Percentiles rank a stretch among this genome's conserved stretches.
These are phyloP conservation scores for Royoungia palumana DNA, from an alignment of 768 basidiomycete species.

Conservation along the genomic window DNA sequence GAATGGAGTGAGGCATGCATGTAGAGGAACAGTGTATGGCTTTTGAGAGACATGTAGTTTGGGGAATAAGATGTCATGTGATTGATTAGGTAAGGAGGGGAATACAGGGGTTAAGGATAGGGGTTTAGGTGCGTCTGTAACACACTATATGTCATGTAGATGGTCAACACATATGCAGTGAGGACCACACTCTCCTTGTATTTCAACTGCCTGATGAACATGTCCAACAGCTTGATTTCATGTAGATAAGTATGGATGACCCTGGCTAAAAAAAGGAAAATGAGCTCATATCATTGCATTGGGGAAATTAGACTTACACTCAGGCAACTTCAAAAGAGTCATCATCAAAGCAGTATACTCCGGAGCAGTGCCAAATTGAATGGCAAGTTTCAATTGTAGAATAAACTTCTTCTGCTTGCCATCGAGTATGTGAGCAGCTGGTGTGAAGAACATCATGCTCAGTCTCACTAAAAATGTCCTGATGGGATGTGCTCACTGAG, in stretches of 20 bases:
- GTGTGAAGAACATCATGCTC: background rate
- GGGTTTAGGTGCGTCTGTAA: no score
- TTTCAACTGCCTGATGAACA: slow-evolving; percentile 16
- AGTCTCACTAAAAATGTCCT: background rate
- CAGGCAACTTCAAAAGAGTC: slow-evolving; percentile 14
- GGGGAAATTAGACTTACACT: slow-evolving; percentile 5
- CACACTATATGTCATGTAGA: slow-evolving; percentile 15
- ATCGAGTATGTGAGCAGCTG: slow-evolving; percentile 1
- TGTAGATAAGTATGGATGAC: slow-evolving; percentile 2
- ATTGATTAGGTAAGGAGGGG: no score
- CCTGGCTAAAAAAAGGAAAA: background rate
- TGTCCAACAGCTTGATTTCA: slow-evolving; percentile 1
- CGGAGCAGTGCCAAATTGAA: background rate
- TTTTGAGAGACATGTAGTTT: no score
- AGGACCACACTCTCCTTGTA: slow-evolving; percentile 11
- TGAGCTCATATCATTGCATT: background rate
- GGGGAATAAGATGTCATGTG: no score
- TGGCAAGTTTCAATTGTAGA: background rate
- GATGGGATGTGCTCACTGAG: slow-evolving; percentile 1
- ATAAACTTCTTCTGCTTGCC: slow-evolving; percentile 5
- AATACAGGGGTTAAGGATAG: no score
- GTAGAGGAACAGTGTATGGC: no score
- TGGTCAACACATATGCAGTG: slow-evolving; percentile 17
- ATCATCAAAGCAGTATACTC: slow-evolving; percentile 20
- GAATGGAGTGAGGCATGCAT: no score